These are phyloP conservation scores for Dictyostelium firmibasis DNA, from an alignment of 78 protist species.

Conservation along the genomic window DNA sequence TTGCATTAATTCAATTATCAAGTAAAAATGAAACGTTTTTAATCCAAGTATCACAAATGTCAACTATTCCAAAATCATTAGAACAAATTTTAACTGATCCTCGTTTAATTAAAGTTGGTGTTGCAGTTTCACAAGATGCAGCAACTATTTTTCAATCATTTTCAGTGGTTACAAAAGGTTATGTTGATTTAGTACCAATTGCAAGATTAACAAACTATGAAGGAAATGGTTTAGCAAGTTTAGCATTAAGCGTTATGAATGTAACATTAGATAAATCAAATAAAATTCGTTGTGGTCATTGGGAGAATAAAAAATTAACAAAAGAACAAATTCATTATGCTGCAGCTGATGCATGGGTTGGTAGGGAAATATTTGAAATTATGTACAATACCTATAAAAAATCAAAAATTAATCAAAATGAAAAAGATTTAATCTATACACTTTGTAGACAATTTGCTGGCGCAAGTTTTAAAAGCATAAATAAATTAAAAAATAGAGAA, in stretches of 20 bases:
- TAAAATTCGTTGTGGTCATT: conserved; percentile 55
- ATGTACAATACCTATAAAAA: not conserved
- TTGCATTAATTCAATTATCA: conserved; percentile 45
- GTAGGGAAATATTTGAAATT: conserved; percentile 23
- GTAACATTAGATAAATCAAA: conserved; percentile 1
- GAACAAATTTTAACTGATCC: conserved; percentile 9
- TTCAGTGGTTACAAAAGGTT: conserved; percentile 9
- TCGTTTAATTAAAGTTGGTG: conserved; percentile 71
- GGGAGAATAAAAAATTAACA: conserved; percentile 34
- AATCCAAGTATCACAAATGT: conserved; percentile 12
- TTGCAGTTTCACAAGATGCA: conserved; percentile 59
- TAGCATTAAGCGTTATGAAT: not conserved
- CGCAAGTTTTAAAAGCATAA: conserved; percentile 26
- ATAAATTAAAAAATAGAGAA: not conserved
- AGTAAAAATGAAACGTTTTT: not conserved
- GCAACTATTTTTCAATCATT: conserved; percentile 15
- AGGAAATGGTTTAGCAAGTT: conserved; percentile 64
- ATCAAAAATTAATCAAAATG: not conserved
- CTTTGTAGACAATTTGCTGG: conserved; percentile 19
- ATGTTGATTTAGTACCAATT: conserved; percentile 67
- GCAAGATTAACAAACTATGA: conserved; percentile 18
- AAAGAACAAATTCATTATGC: conserved; percentile 72
- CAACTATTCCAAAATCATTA: not conserved
- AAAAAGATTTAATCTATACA: not conserved
- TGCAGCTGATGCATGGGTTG: conserved; percentile 76